A percentile compares a stretch with the other conserved stretches of the same genome.
Conservation (phyloP, 306 rosid genomes). For the Malus sylvestris region DNA sequence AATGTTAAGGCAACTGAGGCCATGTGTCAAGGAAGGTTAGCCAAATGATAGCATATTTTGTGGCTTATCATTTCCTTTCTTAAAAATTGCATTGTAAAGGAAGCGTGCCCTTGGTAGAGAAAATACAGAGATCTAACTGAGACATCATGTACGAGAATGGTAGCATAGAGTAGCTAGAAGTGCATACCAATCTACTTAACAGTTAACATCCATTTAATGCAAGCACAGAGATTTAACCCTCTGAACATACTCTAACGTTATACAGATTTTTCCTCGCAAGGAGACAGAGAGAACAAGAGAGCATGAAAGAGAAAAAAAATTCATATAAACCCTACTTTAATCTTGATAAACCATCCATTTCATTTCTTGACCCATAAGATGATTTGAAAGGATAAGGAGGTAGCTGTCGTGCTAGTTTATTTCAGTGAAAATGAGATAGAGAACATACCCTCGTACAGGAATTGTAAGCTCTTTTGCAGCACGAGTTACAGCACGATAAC, state of each 20-base stretch:
- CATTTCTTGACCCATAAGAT: not conserved
- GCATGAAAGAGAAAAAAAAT: not conserved
- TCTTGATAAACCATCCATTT: not conserved
- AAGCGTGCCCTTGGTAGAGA: not conserved
- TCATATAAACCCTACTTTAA: not conserved
- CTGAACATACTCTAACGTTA: not conserved
- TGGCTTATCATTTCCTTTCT: not conserved
- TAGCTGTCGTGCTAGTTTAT: not conserved
- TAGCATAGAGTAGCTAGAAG: not conserved
- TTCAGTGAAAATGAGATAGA: not conserved
- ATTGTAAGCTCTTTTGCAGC: constrained; percentile 72
- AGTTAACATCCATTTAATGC: not conserved
- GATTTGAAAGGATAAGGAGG: not conserved
- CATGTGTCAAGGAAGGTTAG: not conserved
- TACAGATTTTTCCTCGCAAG: not conserved
- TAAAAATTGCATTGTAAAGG: not conserved
- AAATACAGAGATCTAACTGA: not conserved
- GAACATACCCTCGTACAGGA: constrained; percentile 80
- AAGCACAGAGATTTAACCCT: not conserved
- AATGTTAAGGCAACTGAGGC: not conserved
- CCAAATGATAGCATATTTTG: not conserved
- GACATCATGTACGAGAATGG: not conserved
- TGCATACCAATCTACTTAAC: not conserved
- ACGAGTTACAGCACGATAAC: constrained; percentile 58
- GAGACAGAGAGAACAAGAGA: not conserved